Conservation (phyloP, 2,329 filamentous ascomycete species). For the Sporothrix dimorphospora region DNA sequence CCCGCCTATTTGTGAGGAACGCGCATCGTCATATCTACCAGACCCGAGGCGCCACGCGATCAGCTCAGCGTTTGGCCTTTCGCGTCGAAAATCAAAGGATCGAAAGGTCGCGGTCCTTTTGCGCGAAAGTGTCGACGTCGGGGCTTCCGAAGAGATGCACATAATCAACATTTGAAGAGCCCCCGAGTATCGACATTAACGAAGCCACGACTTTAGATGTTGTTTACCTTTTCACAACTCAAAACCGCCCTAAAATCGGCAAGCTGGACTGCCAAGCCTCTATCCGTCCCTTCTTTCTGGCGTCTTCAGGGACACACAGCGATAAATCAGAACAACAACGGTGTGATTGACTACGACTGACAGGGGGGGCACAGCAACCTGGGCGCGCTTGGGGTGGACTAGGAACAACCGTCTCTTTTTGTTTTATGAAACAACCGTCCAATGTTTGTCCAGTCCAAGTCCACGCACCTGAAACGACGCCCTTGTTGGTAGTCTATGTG, state of each 20-base stretch:
- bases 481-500: constrained; percentile 1
- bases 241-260: constrained; percentile 12
- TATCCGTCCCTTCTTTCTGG: background rate
- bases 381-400: constrained; percentile 16
- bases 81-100: background rate
- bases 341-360: background rate
- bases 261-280: constrained; percentile 6
- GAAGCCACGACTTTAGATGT: background rate
- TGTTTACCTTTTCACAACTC: background rate
- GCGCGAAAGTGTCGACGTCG: background rate
- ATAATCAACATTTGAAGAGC: background rate
- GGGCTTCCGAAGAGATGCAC: background rate
- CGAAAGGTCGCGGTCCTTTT: background rate
- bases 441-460: constrained; percentile 9
- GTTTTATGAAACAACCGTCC: constrained; percentile 23
- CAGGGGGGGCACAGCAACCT: background rate
- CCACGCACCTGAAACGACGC: constrained; percentile 18
- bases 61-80: background rate
- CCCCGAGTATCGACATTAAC: too few relatives aligned
- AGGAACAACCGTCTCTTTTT: background rate
- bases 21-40: constrained; percentile 1
- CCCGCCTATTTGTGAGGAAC: background rate
- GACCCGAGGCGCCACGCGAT: background rate
- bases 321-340: constrained; percentile 2
- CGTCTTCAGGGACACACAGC: background rate